Conservation (phyloP, 768 basidiomycete species). For the Rhizopogon vesiculosus region DNA sequence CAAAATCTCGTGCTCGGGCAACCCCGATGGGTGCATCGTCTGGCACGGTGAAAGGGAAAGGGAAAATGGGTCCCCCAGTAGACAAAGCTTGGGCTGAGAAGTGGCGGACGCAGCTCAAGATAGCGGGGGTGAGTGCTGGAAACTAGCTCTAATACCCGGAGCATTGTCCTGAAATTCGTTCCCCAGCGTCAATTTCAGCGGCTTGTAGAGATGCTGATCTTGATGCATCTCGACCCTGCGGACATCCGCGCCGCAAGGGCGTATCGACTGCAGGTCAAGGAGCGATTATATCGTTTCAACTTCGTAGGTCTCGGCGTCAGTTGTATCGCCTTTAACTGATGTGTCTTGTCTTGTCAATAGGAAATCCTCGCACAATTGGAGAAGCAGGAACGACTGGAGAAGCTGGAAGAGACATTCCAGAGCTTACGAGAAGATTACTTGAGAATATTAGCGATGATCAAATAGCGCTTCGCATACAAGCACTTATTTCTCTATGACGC, state of each 20-base stretch:
- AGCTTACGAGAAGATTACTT: slow-evolving; percentile 81
- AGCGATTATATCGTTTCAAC: slow-evolving; percentile 92
- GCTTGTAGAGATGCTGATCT: slow-evolving; percentile 85
- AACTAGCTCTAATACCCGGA: neutral
- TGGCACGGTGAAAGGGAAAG: slow-evolving; percentile 28
- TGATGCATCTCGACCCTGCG: slow-evolving; percentile 60
- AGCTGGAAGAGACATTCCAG: slow-evolving; percentile 91
- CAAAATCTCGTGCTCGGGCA: slow-evolving; percentile 34
- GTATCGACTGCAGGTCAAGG: slow-evolving; percentile 90
- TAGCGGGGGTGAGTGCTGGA: slow-evolving; percentile 65
- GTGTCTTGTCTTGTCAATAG: slow-evolving; percentile 32
- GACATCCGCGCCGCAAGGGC: slow-evolving; percentile 54
- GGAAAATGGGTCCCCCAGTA: slow-evolving; percentile 73
- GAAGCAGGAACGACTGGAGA: slow-evolving; percentile 80
- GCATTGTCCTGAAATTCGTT: neutral
- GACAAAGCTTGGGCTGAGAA: slow-evolving; percentile 74
- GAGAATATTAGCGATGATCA: slow-evolving; percentile 62
- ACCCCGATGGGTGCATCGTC: slow-evolving; percentile 18
- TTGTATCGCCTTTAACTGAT: neutral
- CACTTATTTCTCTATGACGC: neutral
- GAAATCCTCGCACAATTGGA: slow-evolving; percentile 87
- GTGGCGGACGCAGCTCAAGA: slow-evolving; percentile 81
- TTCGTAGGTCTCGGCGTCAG: slow-evolving; percentile 51
- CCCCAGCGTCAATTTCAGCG: slow-evolving; percentile 88
- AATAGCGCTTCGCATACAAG: neutral